Percentiles rank a stretch among this genome's conserved stretches.
phyloP scores from a whole-genome alignment of 305 asterid genomes.

The Fraxinus baroniana region DNA sequence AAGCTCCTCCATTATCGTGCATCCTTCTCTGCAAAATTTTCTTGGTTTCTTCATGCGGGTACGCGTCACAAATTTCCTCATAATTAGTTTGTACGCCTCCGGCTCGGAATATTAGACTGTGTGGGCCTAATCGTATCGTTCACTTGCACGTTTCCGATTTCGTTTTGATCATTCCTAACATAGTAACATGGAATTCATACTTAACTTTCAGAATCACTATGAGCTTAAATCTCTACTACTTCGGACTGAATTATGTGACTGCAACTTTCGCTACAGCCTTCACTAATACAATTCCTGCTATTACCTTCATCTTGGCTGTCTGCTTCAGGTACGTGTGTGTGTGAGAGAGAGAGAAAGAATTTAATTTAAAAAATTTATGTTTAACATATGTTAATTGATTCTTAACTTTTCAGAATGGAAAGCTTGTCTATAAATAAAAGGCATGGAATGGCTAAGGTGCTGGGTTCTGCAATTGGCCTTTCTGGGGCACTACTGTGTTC shows the following conservation, averaged over 20 bases:
- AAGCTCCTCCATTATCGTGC: conserved; percentile 19
- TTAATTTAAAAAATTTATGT: neutral
- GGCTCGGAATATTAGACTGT: neutral
- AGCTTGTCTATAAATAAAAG: conserved; percentile 27
- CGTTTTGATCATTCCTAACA: neutral
- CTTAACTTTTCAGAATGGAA: conserved; percentile 22
- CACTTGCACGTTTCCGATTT: neutral
- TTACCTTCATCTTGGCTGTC: conserved; percentile 25
- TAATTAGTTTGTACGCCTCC: neutral
- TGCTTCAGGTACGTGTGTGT: conserved; percentile 7
- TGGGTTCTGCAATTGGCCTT: conserved; percentile 42
- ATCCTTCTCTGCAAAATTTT: conserved; percentile 27
- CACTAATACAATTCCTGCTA: conserved; percentile 32
- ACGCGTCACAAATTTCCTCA: neutral
- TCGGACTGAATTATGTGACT: conserved; percentile 37
- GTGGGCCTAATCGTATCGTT: neutral
- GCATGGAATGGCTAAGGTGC: conserved; percentile 40
- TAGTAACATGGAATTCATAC: neutral
- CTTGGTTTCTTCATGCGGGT: conserved; percentile 28
- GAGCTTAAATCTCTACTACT: conserved; percentile 41
- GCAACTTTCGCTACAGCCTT: conserved; percentile 57
- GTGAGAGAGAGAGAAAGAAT: neutral
- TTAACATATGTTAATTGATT: neutral
- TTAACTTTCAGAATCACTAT: conserved; percentile 31
- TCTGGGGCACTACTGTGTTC: conserved; percentile 46